Evolutionary conservation across 768 basidiomycete genomes (phyloP).

Genomic region (Harrya chromipes): DNA sequence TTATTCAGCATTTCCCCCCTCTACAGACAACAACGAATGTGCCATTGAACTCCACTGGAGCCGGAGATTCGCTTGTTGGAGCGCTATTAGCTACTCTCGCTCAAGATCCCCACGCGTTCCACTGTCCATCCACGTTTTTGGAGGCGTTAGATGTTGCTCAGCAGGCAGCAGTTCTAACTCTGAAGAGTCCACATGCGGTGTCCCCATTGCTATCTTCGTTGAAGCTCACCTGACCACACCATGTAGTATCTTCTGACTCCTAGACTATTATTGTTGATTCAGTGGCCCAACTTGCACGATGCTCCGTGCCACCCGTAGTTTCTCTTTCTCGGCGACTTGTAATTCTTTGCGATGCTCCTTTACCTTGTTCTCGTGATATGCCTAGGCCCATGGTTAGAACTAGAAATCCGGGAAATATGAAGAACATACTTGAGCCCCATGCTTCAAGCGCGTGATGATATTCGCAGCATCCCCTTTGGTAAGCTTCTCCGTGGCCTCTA

Average conservation of each 20-base stretch:
- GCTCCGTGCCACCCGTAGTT: conserved; percentile 47
- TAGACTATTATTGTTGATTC: conserved; percentile 11
- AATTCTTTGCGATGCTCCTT: conserved; percentile 39
- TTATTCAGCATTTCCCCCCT: conserved; percentile 75
- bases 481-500: conserved; percentile 38
- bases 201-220: conserved; percentile 55
- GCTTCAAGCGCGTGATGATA: conserved; percentile 72
- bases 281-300: conserved; percentile 62
- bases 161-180: conserved; percentile 56
- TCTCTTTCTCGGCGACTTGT: conserved; percentile 45
- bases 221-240: background rate
- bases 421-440: conserved; percentile 63
- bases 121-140: conserved; percentile 43
- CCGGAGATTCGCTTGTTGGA: conserved; percentile 89
- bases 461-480: conserved; percentile 80
- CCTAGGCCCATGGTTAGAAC: conserved; percentile 32
- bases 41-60: conserved; percentile 79
- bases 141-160: conserved; percentile 55
- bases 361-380: conserved; percentile 52
- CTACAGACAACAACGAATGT: conserved; percentile 35
- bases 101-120: conserved; percentile 41
- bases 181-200: conserved; percentile 58
- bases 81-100: conserved; percentile 69
- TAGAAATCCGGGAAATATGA: background rate
- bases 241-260: background rate